Conservation (phyloP, 192 early-diverging fungal species). For the Umbelopsis vinacea region DNA sequence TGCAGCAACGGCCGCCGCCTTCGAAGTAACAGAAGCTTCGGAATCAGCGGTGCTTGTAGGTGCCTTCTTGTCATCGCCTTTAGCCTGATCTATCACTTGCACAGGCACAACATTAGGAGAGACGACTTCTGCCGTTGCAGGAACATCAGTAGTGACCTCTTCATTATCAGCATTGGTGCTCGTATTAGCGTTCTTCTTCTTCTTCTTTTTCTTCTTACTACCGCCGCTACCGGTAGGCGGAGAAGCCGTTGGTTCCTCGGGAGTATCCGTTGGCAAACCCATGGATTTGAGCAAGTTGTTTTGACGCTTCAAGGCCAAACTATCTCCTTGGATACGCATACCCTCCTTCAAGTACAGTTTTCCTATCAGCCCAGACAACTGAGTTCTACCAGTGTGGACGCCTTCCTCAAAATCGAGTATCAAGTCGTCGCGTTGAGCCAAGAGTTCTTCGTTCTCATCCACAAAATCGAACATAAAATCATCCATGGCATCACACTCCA, state of each 20-base stretch:
- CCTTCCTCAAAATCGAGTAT: constrained; percentile 73
- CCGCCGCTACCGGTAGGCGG: not conserved
- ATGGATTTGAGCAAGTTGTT: constrained; percentile 58
- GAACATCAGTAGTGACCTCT: not conserved
- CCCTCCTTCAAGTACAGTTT: constrained; percentile 79
- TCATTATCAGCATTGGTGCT: not conserved
- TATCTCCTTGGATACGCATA: constrained; percentile 66
- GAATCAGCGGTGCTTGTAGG: too few species aligned
- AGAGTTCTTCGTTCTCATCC: constrained; percentile 58
- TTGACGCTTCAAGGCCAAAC: constrained; percentile 55
- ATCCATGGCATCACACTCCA: constrained; percentile 64
- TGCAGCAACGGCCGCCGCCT: too few species aligned
- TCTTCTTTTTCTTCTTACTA: constrained; percentile 42
- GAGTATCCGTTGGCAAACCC: constrained; percentile 40
- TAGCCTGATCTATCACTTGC: not conserved
- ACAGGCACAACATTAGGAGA: not conserved
- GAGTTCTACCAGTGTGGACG: constrained; percentile 66
- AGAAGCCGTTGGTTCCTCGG: constrained; percentile 30
- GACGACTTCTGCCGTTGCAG: not conserved
- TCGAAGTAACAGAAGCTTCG: too few species aligned
- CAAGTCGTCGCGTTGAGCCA: constrained; percentile 61
- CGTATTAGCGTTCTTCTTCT: constrained; percentile 38
- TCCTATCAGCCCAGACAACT: constrained; percentile 72
- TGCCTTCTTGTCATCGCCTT: too few species aligned
- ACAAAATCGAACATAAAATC: constrained; percentile 56